Percentiles rank a stretch among this genome's conserved stretches.
phyloP scores from a whole-genome alignment of 441 rosid genomes.

The Eutrema salsugineum region DNA sequence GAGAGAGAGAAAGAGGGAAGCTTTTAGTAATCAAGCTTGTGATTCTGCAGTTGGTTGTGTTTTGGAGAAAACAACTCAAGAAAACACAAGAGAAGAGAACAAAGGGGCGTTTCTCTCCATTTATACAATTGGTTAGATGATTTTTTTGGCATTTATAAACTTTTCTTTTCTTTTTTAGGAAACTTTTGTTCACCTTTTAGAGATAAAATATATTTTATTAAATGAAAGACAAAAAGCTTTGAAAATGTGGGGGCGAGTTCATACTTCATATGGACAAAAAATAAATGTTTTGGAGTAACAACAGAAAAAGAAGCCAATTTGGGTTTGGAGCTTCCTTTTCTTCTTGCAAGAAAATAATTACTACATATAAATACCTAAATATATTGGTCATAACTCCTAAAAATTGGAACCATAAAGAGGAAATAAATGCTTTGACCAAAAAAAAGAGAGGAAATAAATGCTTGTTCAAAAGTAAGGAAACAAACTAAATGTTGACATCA shows the following conservation, averaged over 20 bases:
- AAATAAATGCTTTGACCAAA: background rate
- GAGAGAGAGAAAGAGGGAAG: background rate
- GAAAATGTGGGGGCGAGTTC: too few relatives aligned
- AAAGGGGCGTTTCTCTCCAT: background rate
- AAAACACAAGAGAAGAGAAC: background rate
- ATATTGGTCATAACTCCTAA: too few relatives aligned
- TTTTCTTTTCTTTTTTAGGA: background rate
- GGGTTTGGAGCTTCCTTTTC: too few relatives aligned
- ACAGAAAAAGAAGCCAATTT: background rate
- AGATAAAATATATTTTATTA: too few relatives aligned
- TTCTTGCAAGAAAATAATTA: too few relatives aligned
- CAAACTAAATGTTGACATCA: background rate
- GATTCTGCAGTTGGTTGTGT: background rate
- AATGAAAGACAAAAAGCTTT: too few relatives aligned
- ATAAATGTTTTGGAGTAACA: too few relatives aligned
- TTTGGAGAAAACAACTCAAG: background rate
- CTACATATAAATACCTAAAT: too few relatives aligned
- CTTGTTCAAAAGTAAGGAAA: background rate
- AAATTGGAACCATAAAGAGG: background rate
- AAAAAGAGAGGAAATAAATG: background rate
- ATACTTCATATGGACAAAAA: background rate
- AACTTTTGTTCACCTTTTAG: background rate
- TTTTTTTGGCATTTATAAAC: background rate
- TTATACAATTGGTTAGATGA: constrained; percentile 1
- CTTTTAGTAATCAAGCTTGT: background rate